Base-by-base conservation (phyloP, 1,139 yeast genomes). In the Meyerozyma guilliermondii region DNA sequence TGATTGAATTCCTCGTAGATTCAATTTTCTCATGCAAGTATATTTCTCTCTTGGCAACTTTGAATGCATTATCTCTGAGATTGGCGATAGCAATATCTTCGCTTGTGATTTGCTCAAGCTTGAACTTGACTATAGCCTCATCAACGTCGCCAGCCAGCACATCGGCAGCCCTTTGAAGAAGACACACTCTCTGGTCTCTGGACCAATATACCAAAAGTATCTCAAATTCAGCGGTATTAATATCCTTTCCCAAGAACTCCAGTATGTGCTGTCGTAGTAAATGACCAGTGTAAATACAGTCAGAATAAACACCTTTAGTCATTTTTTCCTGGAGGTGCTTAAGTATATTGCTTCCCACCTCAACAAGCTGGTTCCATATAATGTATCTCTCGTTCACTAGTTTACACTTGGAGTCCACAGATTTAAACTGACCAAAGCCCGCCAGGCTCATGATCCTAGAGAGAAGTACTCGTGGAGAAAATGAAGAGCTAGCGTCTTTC, bases 81-180 rank as follows among this genome's bases (percentile, higher is more conserved):
- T 55, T 54, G 28, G 54, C 56, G 3, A 70, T 57, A 5, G 59
- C 58, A 7, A 63, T 54, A 39, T 71, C 77, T 29, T 63, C 63
- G 2, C 58, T 61, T 2, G 59, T 48, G 1, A 69, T 49, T 1
- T 39, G 17, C 1, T 46, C 41, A 7, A 35, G 20, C 4, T 41
- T 54, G 39, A 66, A 56, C 47, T 65, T 66, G 11, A 66, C 52
- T 29, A 62, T 57, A 1, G 44, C 46, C 3, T 38, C 48, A 3
- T 47, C 54, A 8, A 53, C 52, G 4, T 29, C 33, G 7, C 6
- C 17, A 5, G 43, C 41, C 11, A n/a, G n/a, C n/a, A n/a, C n/a
- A 5, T 29, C 33, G 7, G 14, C 17, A 5, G 43, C 41, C 11
- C 41, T 41, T 35, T 44, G 46, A 3, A 50, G 42, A 9, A 33